Percentiles rank a stretch among this genome's conserved stretches.
phyloP scores from a whole-genome alignment of 495 filamentous ascomycete genomes.

The Astrocystis sublimbata region DNA sequence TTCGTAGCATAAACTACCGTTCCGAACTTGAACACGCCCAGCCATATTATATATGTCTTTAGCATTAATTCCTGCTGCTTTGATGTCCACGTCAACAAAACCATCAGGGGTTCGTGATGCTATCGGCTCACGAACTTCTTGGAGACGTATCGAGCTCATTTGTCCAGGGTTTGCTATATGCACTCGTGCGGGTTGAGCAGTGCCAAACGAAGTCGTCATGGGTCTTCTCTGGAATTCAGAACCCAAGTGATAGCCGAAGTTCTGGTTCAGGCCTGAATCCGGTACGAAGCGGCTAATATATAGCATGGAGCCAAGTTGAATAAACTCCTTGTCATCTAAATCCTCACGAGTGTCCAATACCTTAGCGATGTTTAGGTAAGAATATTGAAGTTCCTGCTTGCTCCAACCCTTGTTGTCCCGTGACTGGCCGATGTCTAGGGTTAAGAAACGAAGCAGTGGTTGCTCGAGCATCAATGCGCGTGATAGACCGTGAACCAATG shows the following conservation, averaged over 20 bases:
- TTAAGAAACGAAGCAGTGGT: slow-evolving; percentile 35
- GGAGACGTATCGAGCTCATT: no score
- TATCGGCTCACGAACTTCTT: no score
- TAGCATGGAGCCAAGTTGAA: slow-evolving; percentile 22
- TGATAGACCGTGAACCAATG: slow-evolving; percentile 34
- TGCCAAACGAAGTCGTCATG: no score
- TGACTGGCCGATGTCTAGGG: slow-evolving; percentile 24
- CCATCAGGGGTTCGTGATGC: no score
- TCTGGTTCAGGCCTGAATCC: no score
- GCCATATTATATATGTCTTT: slow-evolving; percentile 28
- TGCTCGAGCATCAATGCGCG: slow-evolving; percentile 42
- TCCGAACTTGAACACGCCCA: slow-evolving; percentile 17
- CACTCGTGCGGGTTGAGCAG: no score
- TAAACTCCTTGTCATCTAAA: slow-evolving; percentile 26
- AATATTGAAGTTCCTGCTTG: not conserved
- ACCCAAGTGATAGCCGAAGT: no score
- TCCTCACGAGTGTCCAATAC: not conserved
- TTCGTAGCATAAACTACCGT: slow-evolving; percentile 7
- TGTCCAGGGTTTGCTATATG: no score
- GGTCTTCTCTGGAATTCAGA: no score
- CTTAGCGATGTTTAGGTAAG: not conserved
- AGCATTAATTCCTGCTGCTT: slow-evolving; percentile 42
- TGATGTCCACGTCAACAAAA: no score
- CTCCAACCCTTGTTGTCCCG: not conserved
- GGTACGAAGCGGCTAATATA: slow-evolving; percentile 33